Evolutionary conservation across 2,329 filamentous ascomycete species (phyloP).

Genomic region (Didymella pinodella): DNA sequence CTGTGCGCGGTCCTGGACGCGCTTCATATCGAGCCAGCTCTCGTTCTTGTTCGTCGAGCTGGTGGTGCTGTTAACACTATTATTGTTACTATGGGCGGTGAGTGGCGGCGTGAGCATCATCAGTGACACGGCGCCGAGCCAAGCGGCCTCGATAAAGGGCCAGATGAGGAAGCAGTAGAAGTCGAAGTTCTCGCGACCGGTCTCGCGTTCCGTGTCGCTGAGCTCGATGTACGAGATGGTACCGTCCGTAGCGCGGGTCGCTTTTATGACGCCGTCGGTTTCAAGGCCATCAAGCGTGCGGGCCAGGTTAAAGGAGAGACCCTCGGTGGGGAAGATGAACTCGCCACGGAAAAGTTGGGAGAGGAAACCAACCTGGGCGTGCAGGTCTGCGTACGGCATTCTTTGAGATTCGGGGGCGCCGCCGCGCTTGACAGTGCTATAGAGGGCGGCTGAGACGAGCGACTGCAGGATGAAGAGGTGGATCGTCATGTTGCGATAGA

Average conservation of each 20-base stretch:
- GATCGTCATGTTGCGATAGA: conserved; percentile 99
- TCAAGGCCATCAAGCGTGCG: conserved; percentile 81
- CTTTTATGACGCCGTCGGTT: conserved; percentile 75
- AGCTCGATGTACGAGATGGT: conserved; percentile 73
- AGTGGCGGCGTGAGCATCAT: conserved; percentile 82
- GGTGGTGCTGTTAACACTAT: no score
- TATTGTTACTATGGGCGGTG: conserved; percentile 35
- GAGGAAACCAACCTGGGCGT: conserved; percentile 84
- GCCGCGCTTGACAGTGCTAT: conserved; percentile 87
- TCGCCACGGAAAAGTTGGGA: conserved; percentile 92
- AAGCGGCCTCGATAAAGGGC: conserved; percentile 95
- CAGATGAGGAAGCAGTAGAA: conserved; percentile 99
- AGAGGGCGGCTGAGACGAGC: conserved; percentile 87
- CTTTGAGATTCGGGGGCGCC: conserved; percentile 83
- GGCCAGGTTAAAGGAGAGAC: conserved; percentile 79
- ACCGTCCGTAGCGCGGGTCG: conserved; percentile 63
- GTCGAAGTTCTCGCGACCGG: conserved; percentile 92
- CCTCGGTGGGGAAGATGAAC: conserved; percentile 94
- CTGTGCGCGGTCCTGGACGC: conserved; percentile 82
- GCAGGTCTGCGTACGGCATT: conserved; percentile 76
- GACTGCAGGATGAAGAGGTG: conserved; percentile 96
- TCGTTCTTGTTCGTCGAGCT: conserved; percentile 42
- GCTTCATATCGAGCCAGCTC: conserved; percentile 81
- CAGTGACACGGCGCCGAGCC: conserved; percentile 88
- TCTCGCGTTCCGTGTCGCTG: conserved; percentile 75